phyloP scores from a whole-genome alignment of 495 filamentous ascomycete species.

The Rusavskia elegans region DNA sequence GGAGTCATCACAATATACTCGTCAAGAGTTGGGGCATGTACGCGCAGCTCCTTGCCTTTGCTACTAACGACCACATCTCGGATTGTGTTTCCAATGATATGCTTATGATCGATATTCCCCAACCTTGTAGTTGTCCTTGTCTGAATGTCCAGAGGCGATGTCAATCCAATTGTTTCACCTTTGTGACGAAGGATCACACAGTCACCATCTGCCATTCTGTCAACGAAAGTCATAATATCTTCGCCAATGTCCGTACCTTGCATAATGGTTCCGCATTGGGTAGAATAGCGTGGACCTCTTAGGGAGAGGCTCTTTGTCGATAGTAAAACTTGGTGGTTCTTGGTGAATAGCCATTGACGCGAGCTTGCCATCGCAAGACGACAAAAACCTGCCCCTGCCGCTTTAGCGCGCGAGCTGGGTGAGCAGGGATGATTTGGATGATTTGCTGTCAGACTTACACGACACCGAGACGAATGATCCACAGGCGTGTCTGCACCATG shows the following conservation, averaged over 20 bases:
- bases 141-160: slow-evolving; percentile 29
- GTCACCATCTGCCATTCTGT: slow-evolving; percentile 34
- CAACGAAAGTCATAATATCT: background rate
- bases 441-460: too few relatives aligned
- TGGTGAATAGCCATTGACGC: too few relatives aligned
- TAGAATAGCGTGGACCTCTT: too few relatives aligned
- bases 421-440: too few relatives aligned
- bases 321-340: too few relatives aligned
- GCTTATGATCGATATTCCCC: slow-evolving; percentile 37
- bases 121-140: slow-evolving; percentile 29
- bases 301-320: too few relatives aligned
- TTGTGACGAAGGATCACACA: slow-evolving; percentile 36
- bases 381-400: too few relatives aligned
- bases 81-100: slow-evolving; percentile 46
- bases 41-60: slow-evolving; percentile 34
- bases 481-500: too few relatives aligned
- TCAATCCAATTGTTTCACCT: slow-evolving; percentile 23
- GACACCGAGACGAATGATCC: too few relatives aligned
- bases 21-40: slow-evolving; percentile 48
- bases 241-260: background rate
- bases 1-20: slow-evolving; percentile 52
- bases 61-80: slow-evolving; percentile 37
- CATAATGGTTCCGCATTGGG: too few relatives aligned
- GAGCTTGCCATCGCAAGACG: too few relatives aligned
- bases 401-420: too few relatives aligned